Percentiles rank a stretch among this genome's conserved stretches.
These are phyloP conservation scores for Tetrapisispora fleetii DNA, from an alignment of 805 yeast genomes.

Conservation along the genomic window DNA sequence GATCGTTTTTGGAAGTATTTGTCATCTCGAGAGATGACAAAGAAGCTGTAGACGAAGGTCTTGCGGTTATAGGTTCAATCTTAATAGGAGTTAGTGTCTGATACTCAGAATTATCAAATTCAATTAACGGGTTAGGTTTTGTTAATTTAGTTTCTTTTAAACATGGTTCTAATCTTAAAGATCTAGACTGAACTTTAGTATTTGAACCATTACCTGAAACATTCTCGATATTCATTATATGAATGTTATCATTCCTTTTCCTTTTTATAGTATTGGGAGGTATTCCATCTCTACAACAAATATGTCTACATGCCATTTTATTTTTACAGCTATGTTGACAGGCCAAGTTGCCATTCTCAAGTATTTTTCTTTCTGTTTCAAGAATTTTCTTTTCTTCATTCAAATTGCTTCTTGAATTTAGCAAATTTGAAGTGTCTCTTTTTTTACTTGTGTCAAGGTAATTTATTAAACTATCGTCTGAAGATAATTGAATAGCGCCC, in stretches of 20 bases:
- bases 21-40: neutral
- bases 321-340: slow-evolving; percentile 38
- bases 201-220: neutral
- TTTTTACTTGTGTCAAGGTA: slow-evolving; percentile 12
- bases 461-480: slow-evolving; percentile 25
- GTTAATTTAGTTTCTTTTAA: neutral
- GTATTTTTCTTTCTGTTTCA: neutral
- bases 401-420: too few species aligned
- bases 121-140: neutral
- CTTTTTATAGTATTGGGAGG: slow-evolving; percentile 11
- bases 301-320: slow-evolving; percentile 34
- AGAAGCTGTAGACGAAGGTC: neutral
- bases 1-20: neutral
- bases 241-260: neutral
- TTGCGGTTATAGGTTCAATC: neutral
- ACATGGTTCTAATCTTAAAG: too few species aligned
- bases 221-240: neutral
- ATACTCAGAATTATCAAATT: too few species aligned
- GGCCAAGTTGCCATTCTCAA: slow-evolving; percentile 26
- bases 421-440: neutral
- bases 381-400: neutral
- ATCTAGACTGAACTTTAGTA: neutral
- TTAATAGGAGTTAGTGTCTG: neutral
- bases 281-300: slow-evolving; percentile 40
- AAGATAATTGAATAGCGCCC: slow-evolving; percentile 12